A percentile compares a stretch with the other conserved stretches of the same genome.
Conservation (phyloP, 225 moss, liverwort and hornwort genomes). For the Physcomitrellopsis africana region DNA sequence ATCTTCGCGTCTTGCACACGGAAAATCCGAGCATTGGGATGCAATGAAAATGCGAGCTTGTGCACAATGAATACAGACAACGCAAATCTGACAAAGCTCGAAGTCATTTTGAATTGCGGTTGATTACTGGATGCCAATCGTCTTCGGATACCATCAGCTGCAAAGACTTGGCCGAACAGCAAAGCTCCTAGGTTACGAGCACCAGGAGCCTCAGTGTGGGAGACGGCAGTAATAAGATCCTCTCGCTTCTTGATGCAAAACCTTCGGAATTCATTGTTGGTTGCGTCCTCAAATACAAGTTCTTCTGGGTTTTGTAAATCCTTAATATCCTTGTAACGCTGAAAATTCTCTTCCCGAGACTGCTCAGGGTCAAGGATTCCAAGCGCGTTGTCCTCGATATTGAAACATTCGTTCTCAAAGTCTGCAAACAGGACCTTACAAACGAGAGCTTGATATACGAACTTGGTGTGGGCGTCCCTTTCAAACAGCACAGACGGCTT, state of each 20-base stretch:
- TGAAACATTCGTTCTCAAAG: conserved; percentile 51
- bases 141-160: conserved; percentile 22
- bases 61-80: conserved; percentile 45
- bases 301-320: conserved; percentile 29
- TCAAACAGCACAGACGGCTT: conserved; percentile 32
- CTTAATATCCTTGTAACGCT: conserved; percentile 31
- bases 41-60: conserved; percentile 49
- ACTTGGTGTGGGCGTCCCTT: conserved; percentile 43
- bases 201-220: conserved; percentile 5
- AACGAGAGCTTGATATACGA: conserved; percentile 40
- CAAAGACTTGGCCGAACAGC: conserved; percentile 29
- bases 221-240: conserved; percentile 23
- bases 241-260: conserved; percentile 36
- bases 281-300: conserved; percentile 25
- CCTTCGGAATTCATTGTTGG: conserved; percentile 33
- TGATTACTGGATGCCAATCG: background rate
- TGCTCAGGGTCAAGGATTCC: conserved; percentile 36
- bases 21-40: conserved; percentile 50
- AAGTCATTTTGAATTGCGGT: conserved; percentile 28
- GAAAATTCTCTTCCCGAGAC: conserved; percentile 26
- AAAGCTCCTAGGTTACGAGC: conserved; percentile 6
- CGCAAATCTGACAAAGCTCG: conserved; percentile 37
- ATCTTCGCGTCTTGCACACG: conserved; percentile 17
- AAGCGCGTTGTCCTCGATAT: conserved; percentile 27
- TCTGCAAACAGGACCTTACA: conserved; percentile 41